A percentile compares a stretch with the other conserved stretches of the same genome.
Evolutionary conservation across 345 rosid genomes (phyloP).

Genomic region (Cardamine chenopodiifolia): DNA sequence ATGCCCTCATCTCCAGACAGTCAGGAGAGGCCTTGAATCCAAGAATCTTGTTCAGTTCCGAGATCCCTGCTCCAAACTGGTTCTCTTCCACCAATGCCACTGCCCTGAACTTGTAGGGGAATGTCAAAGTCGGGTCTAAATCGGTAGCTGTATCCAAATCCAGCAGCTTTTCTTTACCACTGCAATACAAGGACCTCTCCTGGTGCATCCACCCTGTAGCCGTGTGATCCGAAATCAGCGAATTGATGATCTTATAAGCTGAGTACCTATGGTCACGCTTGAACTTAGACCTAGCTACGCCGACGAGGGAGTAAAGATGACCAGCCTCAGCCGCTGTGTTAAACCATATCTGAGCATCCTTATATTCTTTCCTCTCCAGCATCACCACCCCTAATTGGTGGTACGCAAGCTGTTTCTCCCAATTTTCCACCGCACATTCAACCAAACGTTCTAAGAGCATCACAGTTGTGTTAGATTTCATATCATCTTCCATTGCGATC

Average conservation of each 20-base stretch:
- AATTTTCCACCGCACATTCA: constrained; percentile 65
- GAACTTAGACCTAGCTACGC: constrained; percentile 86
- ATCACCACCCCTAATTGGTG: constrained; percentile 88
- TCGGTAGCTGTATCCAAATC: constrained; percentile 75
- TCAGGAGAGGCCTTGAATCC: constrained; percentile 81
- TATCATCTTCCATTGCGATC: constrained; percentile 76
- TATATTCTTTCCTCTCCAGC: constrained; percentile 86
- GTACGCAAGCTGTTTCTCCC: constrained; percentile 87
- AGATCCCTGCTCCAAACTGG: constrained; percentile 66
- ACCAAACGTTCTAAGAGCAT: constrained; percentile 84
- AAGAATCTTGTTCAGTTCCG: constrained; percentile 77
- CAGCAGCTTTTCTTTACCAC: constrained; percentile 67
- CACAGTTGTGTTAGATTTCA: constrained; percentile 83
- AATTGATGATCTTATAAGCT: constrained; percentile 79
- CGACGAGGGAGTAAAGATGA: constrained; percentile 70
- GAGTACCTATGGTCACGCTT: constrained; percentile 87
- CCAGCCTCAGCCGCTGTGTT: constrained; percentile 70
- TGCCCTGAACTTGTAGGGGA: constrained; percentile 84
- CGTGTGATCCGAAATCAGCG: constrained; percentile 57
- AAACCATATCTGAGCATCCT: constrained; percentile 87
- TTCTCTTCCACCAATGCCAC: constrained; percentile 72
- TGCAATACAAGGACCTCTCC: constrained; percentile 82
- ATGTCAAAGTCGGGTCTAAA: constrained; percentile 85
- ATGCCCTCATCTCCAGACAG: constrained; percentile 87
- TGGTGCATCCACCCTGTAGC: constrained; percentile 95